These are phyloP conservation scores for Hypomontagnella monticulosa DNA, from an alignment of 495 filamentous ascomycete species.

Conservation along the genomic window DNA sequence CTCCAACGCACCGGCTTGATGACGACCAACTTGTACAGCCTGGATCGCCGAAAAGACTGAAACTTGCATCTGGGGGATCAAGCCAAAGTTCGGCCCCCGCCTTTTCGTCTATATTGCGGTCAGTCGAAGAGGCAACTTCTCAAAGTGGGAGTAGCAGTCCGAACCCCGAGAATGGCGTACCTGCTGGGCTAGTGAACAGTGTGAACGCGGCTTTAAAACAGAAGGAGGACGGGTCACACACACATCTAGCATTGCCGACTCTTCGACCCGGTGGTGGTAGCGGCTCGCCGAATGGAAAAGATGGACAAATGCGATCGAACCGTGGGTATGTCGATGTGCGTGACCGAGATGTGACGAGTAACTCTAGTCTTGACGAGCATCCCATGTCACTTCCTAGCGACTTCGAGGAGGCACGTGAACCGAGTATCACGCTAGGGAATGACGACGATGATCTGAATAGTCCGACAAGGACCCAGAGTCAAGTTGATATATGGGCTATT, in stretches of 20 bases:
- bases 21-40: conserved; percentile 9
- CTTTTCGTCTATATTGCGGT: not conserved
- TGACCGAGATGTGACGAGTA: not conserved
- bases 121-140: not conserved
- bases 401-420: not conserved
- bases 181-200: conserved; percentile 27
- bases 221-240: not conserved
- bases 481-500: conserved; percentile 23
- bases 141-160: conserved; percentile 1
- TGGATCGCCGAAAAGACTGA: conserved; percentile 30
- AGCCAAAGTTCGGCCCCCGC: conserved; percentile 2
- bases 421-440: not conserved
- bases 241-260: not conserved
- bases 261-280: not conserved
- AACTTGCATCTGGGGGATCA: conserved; percentile 5
- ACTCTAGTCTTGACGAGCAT: not conserved
- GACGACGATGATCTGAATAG: not conserved
- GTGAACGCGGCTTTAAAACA: conserved; percentile 34
- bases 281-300: not conserved
- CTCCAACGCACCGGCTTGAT: conserved; percentile 1
- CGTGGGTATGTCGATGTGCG: not conserved
- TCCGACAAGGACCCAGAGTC: not conserved
- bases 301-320: not conserved
- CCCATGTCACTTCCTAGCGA: not conserved
- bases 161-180: conserved; percentile 27